phyloP scores from a whole-genome alignment of 768 basidiomycete species.

The Mycena galericulata region DNA sequence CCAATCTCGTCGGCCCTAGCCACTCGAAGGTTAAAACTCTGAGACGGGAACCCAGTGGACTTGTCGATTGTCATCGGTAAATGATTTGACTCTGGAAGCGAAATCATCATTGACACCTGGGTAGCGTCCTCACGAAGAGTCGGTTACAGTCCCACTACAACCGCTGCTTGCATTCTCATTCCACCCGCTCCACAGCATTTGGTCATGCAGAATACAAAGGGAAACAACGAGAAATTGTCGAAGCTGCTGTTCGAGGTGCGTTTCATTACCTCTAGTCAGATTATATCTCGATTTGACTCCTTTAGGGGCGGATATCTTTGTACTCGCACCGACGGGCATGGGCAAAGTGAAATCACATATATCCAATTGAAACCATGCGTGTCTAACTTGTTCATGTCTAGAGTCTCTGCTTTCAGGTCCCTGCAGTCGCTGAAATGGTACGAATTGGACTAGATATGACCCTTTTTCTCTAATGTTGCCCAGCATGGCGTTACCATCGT shows the following conservation, averaged over 20 bases:
- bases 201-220: constrained; percentile 78
- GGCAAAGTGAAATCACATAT: constrained; percentile 71
- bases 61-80: constrained; percentile 36
- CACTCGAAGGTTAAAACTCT: constrained; percentile 29
- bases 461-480: not conserved
- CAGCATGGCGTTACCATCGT: constrained; percentile 81
- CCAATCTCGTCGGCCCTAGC: constrained; percentile 27
- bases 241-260: constrained; percentile 74
- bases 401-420: constrained; percentile 90
- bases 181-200: constrained; percentile 64
- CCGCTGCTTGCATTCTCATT: not conserved
- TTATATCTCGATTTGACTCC: not conserved
- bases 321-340: constrained; percentile 90
- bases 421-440: constrained; percentile 76
- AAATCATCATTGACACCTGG: not conserved
- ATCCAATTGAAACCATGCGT: not conserved
- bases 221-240: constrained; percentile 81
- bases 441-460: constrained; percentile 7
- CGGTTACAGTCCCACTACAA: not conserved
- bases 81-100: not conserved
- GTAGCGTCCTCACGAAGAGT: constrained; percentile 27
- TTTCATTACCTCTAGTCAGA: not conserved
- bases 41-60: constrained; percentile 29
- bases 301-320: constrained; percentile 83
- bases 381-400: constrained; percentile 40